phyloP scores from a whole-genome alignment of 768 basidiomycete species.

The Hemileccinum impolitum region DNA sequence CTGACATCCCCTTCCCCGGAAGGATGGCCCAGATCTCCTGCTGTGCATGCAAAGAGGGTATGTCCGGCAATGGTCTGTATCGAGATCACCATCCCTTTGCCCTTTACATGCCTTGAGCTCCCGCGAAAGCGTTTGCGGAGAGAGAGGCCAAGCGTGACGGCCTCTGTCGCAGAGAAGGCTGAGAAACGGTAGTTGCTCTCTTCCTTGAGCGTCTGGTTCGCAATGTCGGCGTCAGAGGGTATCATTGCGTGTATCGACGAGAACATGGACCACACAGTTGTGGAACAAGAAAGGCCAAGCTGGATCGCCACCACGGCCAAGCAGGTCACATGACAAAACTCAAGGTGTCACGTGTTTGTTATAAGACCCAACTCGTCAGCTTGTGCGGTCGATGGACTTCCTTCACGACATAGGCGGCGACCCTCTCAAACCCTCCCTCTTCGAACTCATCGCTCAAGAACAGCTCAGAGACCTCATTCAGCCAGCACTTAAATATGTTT shows the following conservation, averaged over 20 bases:
- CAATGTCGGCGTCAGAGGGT: conserved; percentile 70
- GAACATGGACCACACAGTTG: conserved; percentile 50
- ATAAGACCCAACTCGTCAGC: too few relatives aligned
- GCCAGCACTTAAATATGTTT: conserved; percentile 90
- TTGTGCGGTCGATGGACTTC: conserved; percentile 60
- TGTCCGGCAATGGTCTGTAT: conserved; percentile 79
- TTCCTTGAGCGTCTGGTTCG: conserved; percentile 65
- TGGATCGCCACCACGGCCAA: too few relatives aligned
- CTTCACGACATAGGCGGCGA: conserved; percentile 74
- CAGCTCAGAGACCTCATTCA: conserved; percentile 90
- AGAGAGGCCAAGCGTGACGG: conserved; percentile 75
- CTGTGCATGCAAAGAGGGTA: conserved; percentile 77
- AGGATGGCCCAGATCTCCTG: conserved; percentile 69
- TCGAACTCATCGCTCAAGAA: conserved; percentile 91
- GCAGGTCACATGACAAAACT: conserved; percentile 26
- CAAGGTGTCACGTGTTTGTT: conserved; percentile 23
- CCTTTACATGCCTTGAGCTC: conserved; percentile 65
- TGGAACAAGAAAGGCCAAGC: conserved; percentile 11
- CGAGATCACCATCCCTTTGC: conserved; percentile 78
- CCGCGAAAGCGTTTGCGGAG: conserved; percentile 81
- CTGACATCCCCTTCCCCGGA: conserved; percentile 73
- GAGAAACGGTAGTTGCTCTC: conserved; percentile 69
- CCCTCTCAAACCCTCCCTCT: conserved; percentile 75
- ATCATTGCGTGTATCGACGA: conserved; percentile 58
- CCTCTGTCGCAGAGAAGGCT: conserved; percentile 73